Evolutionary conservation across 345 rosid species (phyloP).

Genomic region (Syzygium grande): DNA sequence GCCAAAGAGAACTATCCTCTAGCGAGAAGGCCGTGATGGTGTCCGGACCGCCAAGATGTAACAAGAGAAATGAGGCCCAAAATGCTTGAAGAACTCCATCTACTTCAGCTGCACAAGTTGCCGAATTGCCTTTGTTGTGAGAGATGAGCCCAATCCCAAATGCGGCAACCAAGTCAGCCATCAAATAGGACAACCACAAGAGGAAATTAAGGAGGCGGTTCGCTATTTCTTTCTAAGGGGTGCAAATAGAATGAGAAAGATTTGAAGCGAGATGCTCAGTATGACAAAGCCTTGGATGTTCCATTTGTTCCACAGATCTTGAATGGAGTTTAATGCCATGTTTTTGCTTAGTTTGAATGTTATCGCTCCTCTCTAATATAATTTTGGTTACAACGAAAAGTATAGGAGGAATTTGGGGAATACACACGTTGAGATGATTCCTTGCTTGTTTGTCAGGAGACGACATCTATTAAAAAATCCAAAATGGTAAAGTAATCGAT

Average conservation of each 20-base stretch:
- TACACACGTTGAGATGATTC: not conserved
- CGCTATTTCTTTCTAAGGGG: accelerated
- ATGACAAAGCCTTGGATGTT: not conserved
- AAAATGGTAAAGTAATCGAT: no score
- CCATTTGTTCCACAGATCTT: accelerated
- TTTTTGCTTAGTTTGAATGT: not conserved
- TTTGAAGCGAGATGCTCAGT: accelerated
- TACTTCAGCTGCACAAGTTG: accelerated
- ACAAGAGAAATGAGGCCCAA: not conserved
- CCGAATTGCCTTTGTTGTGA: not conserved
- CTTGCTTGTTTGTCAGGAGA: not conserved
- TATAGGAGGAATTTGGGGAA: not conserved
- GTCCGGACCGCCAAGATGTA: not conserved
- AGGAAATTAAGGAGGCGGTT: accelerated
- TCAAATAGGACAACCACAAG: not conserved
- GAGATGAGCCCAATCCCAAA: not conserved
- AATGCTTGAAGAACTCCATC: not conserved
- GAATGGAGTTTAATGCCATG: not conserved
- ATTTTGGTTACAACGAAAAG: no score
- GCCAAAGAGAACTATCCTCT: not conserved
- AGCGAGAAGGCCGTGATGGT: not conserved
- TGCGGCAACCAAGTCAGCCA: not conserved
- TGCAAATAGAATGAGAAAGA: not conserved
- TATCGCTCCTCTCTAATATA: not conserved
- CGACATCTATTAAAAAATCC: not conserved